phyloP scores from a whole-genome alignment of 495 filamentous ascomycete species.

The Aspergillus sparsus region DNA sequence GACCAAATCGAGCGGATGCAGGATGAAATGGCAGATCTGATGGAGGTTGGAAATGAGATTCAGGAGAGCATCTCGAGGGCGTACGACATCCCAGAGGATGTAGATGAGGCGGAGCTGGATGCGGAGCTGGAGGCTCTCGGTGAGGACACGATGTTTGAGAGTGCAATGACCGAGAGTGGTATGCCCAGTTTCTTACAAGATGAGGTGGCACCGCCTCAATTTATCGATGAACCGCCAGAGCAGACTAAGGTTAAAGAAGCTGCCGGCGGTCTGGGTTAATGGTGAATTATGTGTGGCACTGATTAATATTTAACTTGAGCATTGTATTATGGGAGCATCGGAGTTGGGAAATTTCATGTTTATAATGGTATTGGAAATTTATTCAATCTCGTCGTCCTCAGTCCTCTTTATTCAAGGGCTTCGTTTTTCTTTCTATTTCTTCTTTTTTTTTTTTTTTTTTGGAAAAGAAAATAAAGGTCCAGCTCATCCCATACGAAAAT shows the following conservation, averaged over 20 bases:
- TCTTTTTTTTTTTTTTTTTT: too few species aligned
- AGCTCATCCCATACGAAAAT: background rate
- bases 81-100: constrained; percentile 96
- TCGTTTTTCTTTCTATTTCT: background rate
- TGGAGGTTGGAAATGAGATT: constrained; percentile 98
- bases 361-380: background rate
- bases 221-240: constrained; percentile 81
- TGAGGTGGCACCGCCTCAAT: constrained; percentile 74
- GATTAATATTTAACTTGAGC: constrained; percentile 8
- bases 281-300: background rate
- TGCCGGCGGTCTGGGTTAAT: constrained; percentile 43
- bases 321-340: constrained; percentile 21
- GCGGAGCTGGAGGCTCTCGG: constrained; percentile 94
- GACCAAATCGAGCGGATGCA: constrained; percentile 98
- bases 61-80: constrained; percentile 91
- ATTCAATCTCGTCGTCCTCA: background rate
- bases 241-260: constrained; percentile 75
- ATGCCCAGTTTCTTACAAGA: constrained; percentile 89
- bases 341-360: constrained; percentile 24
- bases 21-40: constrained; percentile 98
- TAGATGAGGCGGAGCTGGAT: constrained; percentile 96
- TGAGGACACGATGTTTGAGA: constrained; percentile 79
- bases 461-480: background rate
- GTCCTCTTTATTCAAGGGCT: background rate
- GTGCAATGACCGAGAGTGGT: constrained; percentile 57